phyloP scores from a whole-genome alignment of 1,284 basidiomycete genomes.

The Grifola frondosa region DNA sequence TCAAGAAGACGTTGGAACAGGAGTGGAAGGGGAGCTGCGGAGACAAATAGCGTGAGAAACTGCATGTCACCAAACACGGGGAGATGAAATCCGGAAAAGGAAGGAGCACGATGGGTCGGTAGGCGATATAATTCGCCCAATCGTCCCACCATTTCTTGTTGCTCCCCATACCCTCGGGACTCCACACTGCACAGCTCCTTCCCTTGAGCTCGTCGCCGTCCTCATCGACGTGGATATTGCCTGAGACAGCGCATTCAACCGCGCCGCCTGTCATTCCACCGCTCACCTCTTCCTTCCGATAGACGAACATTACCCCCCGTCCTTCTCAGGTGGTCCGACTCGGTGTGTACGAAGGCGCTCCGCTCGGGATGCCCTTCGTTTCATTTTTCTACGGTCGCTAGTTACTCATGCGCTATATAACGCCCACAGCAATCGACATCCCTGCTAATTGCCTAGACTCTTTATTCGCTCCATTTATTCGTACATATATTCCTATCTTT shows the following conservation, averaged over 20 bases:
- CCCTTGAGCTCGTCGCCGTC: slow-evolving; percentile 11
- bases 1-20: no score
- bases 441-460: slow-evolving; percentile 17
- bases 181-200: slow-evolving; percentile 1
- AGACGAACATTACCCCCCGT: slow-evolving; percentile 12
- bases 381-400: slow-evolving; percentile 3
- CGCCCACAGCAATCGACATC: slow-evolving; percentile 8
- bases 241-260: slow-evolving; percentile 19
- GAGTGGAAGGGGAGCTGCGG: no score
- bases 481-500: slow-evolving; percentile 2
- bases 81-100: no score
- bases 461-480: slow-evolving; percentile 21
- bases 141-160: slow-evolving; percentile 14
- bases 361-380: slow-evolving; percentile 8
- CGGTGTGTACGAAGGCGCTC: slow-evolving; percentile 7
- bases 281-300: neutral
- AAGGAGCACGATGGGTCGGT: no score
- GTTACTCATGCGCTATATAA: slow-evolving; percentile 5
- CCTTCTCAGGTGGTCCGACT: slow-evolving; percentile 6
- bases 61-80: no score
- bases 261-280: no score
- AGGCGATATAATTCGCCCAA: slow-evolving; percentile 15
- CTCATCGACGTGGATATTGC: slow-evolving; percentile 15
- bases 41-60: no score
- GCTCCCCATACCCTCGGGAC: slow-evolving; percentile 6